Percentiles rank a stretch among this genome's conserved stretches.
Conservation (phyloP, 2,329 filamentous ascomycete genomes). For the Cercospora sp. region DNA sequence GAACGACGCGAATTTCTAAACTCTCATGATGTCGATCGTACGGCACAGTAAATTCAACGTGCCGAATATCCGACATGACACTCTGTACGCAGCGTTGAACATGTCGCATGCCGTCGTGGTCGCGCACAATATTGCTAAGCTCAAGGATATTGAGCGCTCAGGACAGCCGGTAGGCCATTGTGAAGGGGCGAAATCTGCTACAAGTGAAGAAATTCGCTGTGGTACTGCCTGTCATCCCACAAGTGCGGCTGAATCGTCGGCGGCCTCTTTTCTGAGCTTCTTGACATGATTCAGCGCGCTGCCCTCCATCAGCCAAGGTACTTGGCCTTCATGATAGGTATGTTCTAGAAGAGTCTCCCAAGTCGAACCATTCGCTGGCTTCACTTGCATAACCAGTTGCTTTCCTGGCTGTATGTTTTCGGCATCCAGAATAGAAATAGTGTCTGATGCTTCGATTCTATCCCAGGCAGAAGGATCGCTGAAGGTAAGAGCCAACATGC, state of each 20-base stretch:
- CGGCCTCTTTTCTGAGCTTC: not conserved
- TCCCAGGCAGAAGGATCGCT: constrained; percentile 93
- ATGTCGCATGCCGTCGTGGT: too few relatives aligned
- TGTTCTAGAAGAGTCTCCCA: constrained; percentile 80
- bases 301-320: constrained; percentile 98
- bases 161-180: too few relatives aligned
- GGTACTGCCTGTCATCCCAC: not conserved
- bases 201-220: too few relatives aligned
- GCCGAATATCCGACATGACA: too few relatives aligned
- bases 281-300: constrained; percentile 72
- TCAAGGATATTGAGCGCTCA: too few relatives aligned
- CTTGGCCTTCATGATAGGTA: constrained; percentile 96
- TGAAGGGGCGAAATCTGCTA: too few relatives aligned
- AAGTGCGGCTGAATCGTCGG: not conserved
- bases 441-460: constrained; percentile 88
- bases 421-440: constrained; percentile 83
- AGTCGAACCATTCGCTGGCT: constrained; percentile 61
- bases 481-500: constrained; percentile 98
- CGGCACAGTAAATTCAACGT: too few relatives aligned
- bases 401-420: constrained; percentile 88
- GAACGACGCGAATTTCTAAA: too few relatives aligned
- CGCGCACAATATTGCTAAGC: too few relatives aligned
- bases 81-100: too few relatives aligned
- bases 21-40: too few relatives aligned
- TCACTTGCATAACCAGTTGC: constrained; percentile 1